Evolutionary conservation across 2,329 filamentous ascomycete genomes (phyloP), one percentile per base, ranked within the genome.

Genomic region (Pseudogymnoascus sp.): DNA sequence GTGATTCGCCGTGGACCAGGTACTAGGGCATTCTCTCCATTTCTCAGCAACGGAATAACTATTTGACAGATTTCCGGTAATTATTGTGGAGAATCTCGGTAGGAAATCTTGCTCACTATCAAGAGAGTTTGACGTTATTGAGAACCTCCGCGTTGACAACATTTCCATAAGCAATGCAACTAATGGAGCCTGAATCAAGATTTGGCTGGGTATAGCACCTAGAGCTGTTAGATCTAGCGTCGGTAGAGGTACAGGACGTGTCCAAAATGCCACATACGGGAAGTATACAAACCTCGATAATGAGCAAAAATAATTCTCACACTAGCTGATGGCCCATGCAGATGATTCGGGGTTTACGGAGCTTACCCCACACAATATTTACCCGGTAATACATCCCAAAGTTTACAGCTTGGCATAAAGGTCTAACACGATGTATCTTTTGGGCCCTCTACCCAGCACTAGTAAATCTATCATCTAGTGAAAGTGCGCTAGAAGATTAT

Each of bases 111-210:
- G 84, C 84, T 24, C 84, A 86, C 70, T 86, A 87, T 69, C 68
- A 74, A 2, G 76, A 11, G 79, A 83, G 66, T 77, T 80, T 24
- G 84, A 86, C 69, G 81, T 85, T 63, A 83, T 86, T 16, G 77
- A 85, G 73, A 81, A 86, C 67, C 71, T 86, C 37, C 79, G 80
- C 66, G 80, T 82, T 13, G 76, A 74, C 71, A 81, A 81, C 67
- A 73, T 77, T 35, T 76, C 75, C 38, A 77, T 80, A 75, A 75
- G 74, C 64, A 80, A 80, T 64, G 77, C 77, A n/a, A 74, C 79
- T 47, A 81, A 87, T 66, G 83, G 82, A 50, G 85, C 84, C 0
- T 82, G 85, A 63, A 86, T 87, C 75, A 87, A 87, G 74, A 83
- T 86, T 67, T 88, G 83, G 82, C 82, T 64, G 4, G 66, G 66